A percentile compares a stretch with the other conserved stretches of the same genome.
These are phyloP conservation scores for Lactifluus rugatus DNA, from an alignment of 768 basidiomycete genomes.

Conservation along the genomic window DNA sequence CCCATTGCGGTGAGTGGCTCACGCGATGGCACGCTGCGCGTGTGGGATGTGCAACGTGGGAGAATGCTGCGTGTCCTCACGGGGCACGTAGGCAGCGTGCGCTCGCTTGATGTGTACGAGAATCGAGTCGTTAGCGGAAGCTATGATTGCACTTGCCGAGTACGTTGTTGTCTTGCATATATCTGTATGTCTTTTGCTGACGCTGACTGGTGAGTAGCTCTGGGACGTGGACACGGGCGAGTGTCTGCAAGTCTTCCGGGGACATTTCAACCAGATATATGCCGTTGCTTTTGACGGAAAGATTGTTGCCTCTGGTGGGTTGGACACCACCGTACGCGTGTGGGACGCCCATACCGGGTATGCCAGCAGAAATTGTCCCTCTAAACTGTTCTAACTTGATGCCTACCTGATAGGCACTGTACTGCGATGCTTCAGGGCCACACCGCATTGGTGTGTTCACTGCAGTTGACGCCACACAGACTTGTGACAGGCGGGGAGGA, in stretches of 20 bases:
- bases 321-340: constrained; percentile 96
- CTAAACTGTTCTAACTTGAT: neutral
- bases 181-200: neutral
- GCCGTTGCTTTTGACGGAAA: constrained; percentile 85
- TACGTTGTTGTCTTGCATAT: constrained; percentile 27
- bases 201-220: constrained; percentile 27
- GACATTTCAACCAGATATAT: constrained; percentile 90
- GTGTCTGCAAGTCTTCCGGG: constrained; percentile 39
- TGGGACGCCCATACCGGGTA: constrained; percentile 83
- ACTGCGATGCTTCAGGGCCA: constrained; percentile 19
- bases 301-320: constrained; percentile 87
- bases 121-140: constrained; percentile 82
- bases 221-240: constrained; percentile 62
- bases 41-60: constrained; percentile 90
- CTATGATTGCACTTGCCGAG: constrained; percentile 83
- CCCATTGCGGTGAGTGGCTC: constrained; percentile 89
- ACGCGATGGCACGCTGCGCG: constrained; percentile 73
- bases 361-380: constrained; percentile 22
- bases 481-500: constrained; percentile 89
- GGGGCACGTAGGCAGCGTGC: constrained; percentile 75
- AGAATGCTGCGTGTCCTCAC: constrained; percentile 50
- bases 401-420: constrained; percentile 10
- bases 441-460: constrained; percentile 19
- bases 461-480: constrained; percentile 42
- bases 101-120: constrained; percentile 84